Evolutionary conservation across 192 early-diverging fungal genomes (phyloP).

Genomic region (Fimicolochytrium jonesii): DNA sequence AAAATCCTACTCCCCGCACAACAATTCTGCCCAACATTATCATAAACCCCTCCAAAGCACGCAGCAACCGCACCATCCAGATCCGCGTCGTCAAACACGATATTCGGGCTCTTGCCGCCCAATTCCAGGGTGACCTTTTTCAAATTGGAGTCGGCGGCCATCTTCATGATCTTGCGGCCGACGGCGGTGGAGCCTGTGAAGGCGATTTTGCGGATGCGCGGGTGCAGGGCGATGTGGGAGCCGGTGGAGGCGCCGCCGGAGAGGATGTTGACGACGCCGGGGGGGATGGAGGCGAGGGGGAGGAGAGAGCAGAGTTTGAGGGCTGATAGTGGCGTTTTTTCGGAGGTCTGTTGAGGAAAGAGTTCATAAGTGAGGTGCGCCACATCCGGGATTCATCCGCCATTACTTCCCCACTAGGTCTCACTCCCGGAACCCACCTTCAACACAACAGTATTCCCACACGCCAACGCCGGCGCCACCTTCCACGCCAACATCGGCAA

Average conservation of each 20-base stretch:
- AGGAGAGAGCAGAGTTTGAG: constrained; percentile 33
- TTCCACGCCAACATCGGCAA: constrained; percentile 26
- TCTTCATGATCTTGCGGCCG: constrained; percentile 23
- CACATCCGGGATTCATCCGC: too few species aligned
- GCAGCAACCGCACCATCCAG: constrained; percentile 40
- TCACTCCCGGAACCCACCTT: too few species aligned
- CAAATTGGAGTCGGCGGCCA: constrained; percentile 31
- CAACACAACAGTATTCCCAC: constrained; percentile 28
- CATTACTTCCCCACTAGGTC: too few species aligned
- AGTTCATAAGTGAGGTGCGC: too few species aligned
- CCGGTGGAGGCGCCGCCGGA: constrained; percentile 37
- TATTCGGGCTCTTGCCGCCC: constrained; percentile 48
- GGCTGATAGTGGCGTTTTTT: constrained; percentile 34
- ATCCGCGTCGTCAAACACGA: constrained; percentile 47
- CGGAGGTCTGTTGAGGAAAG: too few species aligned
- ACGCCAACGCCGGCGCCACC: constrained; percentile 32
- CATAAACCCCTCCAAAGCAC: constrained; percentile 31
- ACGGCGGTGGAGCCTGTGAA: constrained; percentile 40
- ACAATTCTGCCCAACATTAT: constrained; percentile 49
- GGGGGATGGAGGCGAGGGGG: constrained; percentile 29
- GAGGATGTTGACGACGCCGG: constrained; percentile 44
- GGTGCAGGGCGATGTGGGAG: constrained; percentile 35
- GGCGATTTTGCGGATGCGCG: constrained; percentile 25
- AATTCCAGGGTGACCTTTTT: constrained; percentile 49
- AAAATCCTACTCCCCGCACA: constrained; percentile 48